Conservation (phyloP, 1,284 basidiomycete genomes). For the Heterobasidion irregulare region DNA sequence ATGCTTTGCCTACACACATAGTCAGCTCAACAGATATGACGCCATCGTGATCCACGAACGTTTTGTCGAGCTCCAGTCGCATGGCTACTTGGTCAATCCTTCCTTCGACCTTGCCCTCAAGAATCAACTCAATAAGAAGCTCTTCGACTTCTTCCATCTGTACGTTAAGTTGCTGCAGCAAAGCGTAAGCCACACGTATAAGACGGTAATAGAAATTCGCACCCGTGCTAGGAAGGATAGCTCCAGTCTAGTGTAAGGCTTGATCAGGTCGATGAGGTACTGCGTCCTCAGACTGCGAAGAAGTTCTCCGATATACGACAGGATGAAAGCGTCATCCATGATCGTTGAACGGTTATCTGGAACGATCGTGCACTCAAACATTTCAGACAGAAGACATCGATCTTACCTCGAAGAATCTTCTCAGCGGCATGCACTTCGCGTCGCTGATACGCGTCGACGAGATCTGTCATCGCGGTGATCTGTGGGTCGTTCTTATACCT, state of each 20-base stretch:
- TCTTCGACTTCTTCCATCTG: slow-evolving; percentile 85
- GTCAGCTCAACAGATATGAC: not conserved
- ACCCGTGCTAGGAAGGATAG: slow-evolving; percentile 88
- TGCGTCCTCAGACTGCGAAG: slow-evolving; percentile 89
- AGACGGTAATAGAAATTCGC: slow-evolving; percentile 8
- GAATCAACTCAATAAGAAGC: slow-evolving; percentile 86
- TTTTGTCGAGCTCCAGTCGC: slow-evolving; percentile 81
- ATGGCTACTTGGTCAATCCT: slow-evolving; percentile 94
- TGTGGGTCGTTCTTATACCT: slow-evolving; percentile 96
- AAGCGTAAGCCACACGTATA: not conserved
- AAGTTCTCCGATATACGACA: slow-evolving; percentile 90
- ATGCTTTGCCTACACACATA: slow-evolving; percentile 58
- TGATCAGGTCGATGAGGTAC: slow-evolving; percentile 96
- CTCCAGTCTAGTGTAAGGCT: slow-evolving; percentile 92
- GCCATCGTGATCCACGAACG: slow-evolving; percentile 41
- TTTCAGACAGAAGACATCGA: not conserved
- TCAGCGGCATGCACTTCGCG: slow-evolving; percentile 95
- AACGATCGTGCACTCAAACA: not conserved
- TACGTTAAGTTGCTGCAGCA: slow-evolving; percentile 82
- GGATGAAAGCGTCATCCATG: slow-evolving; percentile 92
- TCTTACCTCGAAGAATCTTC: slow-evolving; percentile 79
- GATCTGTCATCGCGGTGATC: slow-evolving; percentile 96
- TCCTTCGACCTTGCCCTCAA: slow-evolving; percentile 93
- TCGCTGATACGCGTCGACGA: slow-evolving; percentile 93
- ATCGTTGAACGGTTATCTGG: slow-evolving; percentile 89